A percentile compares a stretch with the other conserved stretches of the same genome.
Evolutionary conservation across 306 rosid species (phyloP).

Genomic region (Carpinus fangiana): DNA sequence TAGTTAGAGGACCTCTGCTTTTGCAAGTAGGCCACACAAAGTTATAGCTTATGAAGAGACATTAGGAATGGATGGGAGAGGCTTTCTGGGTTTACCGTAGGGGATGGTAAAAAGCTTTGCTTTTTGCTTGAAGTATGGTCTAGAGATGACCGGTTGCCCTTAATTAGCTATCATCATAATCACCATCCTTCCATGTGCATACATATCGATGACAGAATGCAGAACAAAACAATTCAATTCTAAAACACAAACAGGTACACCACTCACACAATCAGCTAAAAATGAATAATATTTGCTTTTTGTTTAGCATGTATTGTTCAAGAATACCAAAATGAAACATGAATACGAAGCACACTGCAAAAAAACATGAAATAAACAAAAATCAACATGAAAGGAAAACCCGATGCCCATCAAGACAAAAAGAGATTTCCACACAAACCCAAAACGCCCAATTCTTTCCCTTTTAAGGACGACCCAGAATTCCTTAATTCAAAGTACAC

Average conservation of each 20-base stretch:
- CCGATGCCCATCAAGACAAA: neutral
- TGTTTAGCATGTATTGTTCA: neutral
- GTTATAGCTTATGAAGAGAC: neutral
- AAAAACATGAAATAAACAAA: constrained; percentile 1
- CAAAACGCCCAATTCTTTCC: constrained; percentile 1
- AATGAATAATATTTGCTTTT: neutral
- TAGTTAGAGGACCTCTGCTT: neutral
- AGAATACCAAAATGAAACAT: neutral
- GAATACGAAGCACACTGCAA: neutral
- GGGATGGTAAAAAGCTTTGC: neutral
- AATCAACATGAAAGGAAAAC: neutral
- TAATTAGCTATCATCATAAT: neutral
- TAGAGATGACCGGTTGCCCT: neutral
- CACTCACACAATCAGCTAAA: neutral
- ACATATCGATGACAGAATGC: neutral
- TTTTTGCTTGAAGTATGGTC: neutral
- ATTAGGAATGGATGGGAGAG: neutral
- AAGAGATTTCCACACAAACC: constrained; percentile 4
- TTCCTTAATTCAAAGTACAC: neutral
- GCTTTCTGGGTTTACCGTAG: neutral
- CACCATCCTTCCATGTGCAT: neutral
- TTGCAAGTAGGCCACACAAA: neutral
- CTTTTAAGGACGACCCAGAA: neutral
- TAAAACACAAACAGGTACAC: neutral
- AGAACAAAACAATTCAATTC: neutral